phyloP scores from a whole-genome alignment of 2,329 filamentous ascomycete genomes.

The Aspergillus latus region DNA sequence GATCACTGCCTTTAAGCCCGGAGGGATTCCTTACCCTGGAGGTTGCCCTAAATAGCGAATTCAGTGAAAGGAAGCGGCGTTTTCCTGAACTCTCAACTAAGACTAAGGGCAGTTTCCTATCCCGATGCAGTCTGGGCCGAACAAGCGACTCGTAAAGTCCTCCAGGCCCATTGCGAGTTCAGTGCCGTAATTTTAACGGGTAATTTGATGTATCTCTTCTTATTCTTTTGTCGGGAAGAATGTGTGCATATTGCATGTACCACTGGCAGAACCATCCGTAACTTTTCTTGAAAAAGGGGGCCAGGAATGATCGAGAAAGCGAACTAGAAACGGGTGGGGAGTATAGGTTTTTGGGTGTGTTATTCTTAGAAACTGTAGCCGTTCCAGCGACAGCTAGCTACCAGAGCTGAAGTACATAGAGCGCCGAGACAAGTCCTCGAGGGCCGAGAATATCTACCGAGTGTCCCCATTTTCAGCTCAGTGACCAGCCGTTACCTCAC shows the following conservation, averaged over 20 bases:
- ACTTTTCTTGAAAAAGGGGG: neutral
- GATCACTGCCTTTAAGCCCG: neutral
- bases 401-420: neutral
- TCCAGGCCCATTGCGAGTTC: no score
- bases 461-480: conserved; percentile 12
- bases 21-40: neutral
- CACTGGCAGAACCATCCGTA: neutral
- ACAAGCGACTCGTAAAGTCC: neutral
- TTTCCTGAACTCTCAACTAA: neutral
- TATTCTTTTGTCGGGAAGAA: neutral
- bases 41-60: no score
- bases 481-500: neutral
- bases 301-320: conserved; percentile 2
- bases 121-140: neutral
- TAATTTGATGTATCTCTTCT: neutral
- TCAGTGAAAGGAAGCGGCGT: neutral
- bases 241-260: neutral
- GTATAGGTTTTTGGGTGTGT: conserved; percentile 1
- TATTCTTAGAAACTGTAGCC: conserved; percentile 14
- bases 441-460: conserved; percentile 8
- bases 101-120: neutral
- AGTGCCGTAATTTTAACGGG: no score
- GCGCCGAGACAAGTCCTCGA: neutral
- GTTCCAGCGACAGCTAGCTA: neutral
- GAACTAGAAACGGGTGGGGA: conserved; percentile 1